phyloP scores from a whole-genome alignment of 805 yeast species.

The Yamadazyma akitaensis region DNA sequence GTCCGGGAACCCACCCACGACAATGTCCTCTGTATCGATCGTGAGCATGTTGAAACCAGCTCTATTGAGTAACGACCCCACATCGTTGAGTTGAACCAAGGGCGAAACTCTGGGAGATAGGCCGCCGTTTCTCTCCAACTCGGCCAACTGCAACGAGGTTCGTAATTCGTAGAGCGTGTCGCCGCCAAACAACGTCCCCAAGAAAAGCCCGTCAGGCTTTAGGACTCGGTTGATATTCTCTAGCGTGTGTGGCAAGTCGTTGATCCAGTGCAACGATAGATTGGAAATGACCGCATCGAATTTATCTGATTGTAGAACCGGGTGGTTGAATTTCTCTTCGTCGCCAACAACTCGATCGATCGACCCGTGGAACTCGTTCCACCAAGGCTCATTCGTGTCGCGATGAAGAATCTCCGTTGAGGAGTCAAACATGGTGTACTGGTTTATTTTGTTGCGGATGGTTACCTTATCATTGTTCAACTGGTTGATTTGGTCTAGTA shows the following conservation, averaged over 20 bases:
- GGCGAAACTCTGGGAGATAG: slow-evolving; percentile 81
- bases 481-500: slow-evolving; percentile 37
- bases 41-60: slow-evolving; percentile 81
- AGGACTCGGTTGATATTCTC: slow-evolving; percentile 53
- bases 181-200: slow-evolving; percentile 80
- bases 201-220: slow-evolving; percentile 76
- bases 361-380: slow-evolving; percentile 40
- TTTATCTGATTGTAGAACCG: slow-evolving; percentile 31
- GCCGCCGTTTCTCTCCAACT: slow-evolving; percentile 75
- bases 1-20: slow-evolving; percentile 73
- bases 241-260: slow-evolving; percentile 71
- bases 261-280: slow-evolving; percentile 78
- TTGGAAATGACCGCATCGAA: slow-evolving; percentile 75
- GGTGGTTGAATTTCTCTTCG: slow-evolving; percentile 59
- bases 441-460: slow-evolving; percentile 52
- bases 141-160: slow-evolving; percentile 78
- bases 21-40: slow-evolving; percentile 78
- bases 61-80: slow-evolving; percentile 66
- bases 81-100: slow-evolving; percentile 71
- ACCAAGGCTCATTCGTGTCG: slow-evolving; percentile 42
- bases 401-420: slow-evolving; percentile 51
- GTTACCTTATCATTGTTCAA: slow-evolving; percentile 49
- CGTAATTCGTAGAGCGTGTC: slow-evolving; percentile 83
- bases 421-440: slow-evolving; percentile 66
- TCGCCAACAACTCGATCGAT: slow-evolving; percentile 56